These are phyloP conservation scores for Arachnopeziza araneosa DNA, from an alignment of 2,329 filamentous ascomycete species.

Conservation along the genomic window DNA sequence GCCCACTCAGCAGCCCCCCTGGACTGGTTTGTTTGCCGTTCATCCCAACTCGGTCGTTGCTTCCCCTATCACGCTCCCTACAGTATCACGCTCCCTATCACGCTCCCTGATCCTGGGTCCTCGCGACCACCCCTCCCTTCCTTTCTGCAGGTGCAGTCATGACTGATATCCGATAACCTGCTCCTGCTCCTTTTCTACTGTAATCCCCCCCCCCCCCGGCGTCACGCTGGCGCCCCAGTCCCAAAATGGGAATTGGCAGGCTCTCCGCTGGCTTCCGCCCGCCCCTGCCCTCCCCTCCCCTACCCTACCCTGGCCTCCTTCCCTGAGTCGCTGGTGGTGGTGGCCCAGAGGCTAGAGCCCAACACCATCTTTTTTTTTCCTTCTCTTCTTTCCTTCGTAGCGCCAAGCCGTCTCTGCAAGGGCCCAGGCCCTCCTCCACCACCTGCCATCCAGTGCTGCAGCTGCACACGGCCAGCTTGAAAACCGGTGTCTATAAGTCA, in stretches of 20 bases:
- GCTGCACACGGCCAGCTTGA: background rate
- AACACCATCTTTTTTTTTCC: no score
- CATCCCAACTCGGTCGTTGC: background rate
- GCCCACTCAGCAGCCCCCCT: background rate
- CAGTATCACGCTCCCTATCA: no score
- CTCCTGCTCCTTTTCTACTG: background rate
- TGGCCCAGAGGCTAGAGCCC: background rate
- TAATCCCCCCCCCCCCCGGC: background rate
- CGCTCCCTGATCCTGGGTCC: background rate
- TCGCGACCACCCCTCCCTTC: background rate
- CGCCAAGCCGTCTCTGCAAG: background rate
- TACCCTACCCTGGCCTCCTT: no score
- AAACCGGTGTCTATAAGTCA: background rate
- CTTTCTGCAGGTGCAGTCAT: background rate
- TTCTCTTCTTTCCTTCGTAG: background rate
- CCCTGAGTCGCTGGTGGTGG: no score
- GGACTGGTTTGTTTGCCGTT: background rate
- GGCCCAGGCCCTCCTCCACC: background rate
- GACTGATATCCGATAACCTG: background rate
- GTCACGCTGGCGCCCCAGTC: background rate
- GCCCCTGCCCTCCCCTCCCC: constrained; percentile 1
- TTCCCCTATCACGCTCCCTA: no score
- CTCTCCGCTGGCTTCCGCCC: background rate
- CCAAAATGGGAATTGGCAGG: background rate
- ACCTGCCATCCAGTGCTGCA: background rate